phyloP scores from a whole-genome alignment of 208 protist species.

The Acanthamoeba sp. region DNA sequence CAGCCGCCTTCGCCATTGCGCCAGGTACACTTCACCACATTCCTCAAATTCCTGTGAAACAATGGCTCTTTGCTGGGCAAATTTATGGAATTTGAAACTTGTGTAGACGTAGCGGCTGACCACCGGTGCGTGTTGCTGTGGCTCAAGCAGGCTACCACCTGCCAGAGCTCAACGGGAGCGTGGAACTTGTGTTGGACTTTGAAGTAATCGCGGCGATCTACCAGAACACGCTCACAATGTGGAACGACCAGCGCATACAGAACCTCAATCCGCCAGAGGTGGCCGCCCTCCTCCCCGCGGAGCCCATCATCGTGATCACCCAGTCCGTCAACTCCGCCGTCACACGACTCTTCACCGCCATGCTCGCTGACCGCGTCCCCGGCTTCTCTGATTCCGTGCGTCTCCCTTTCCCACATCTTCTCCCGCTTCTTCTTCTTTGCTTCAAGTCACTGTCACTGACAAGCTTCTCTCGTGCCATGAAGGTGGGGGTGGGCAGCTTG shows the following conservation, averaged over 20 bases:
- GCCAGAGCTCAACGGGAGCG: neutral
- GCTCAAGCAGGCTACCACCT: neutral
- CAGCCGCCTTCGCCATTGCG: neutral
- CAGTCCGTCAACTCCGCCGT: neutral
- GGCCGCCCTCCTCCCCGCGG: neutral
- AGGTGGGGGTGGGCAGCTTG: neutral
- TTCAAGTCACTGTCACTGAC: no score
- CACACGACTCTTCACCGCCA: neutral
- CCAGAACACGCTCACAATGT: neutral
- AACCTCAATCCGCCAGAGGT: neutral
- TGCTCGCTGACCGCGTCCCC: neutral
- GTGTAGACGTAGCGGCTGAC: no score
- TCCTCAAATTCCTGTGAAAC: neutral
- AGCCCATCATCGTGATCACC: neutral
- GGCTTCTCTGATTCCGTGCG: neutral
- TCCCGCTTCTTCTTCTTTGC: no score
- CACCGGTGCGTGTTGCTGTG: neutral
- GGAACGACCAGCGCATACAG: conserved; percentile 34
- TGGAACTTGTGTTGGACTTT: conserved; percentile 41
- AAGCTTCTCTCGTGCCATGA: no score
- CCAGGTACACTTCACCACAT: neutral
- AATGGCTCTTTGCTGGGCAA: no score
- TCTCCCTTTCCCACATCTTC: no score
- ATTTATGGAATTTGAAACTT: no score
- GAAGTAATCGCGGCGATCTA: conserved; percentile 9